Base-by-base conservation (phyloP, 2,329 filamentous ascomycete genomes). In the Trichoderma arundinaceum region DNA sequence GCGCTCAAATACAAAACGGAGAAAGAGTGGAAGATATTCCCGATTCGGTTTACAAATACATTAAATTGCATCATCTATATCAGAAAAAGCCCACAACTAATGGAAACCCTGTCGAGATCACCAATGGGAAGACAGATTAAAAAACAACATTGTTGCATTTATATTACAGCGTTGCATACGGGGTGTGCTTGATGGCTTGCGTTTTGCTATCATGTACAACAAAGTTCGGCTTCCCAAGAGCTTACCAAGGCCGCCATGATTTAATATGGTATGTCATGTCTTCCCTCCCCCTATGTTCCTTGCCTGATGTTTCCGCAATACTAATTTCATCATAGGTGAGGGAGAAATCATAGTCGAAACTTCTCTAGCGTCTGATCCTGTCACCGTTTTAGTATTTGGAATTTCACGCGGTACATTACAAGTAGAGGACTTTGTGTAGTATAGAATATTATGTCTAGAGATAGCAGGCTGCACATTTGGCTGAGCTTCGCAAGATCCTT, bases 11-110 rank as follows among this genome's bases (percentile, higher is more conserved):
- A 59, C 84, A 88, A 70, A 85, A 89, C 73, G 88, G 91, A 69
- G 90, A 94, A 86, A 92, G 89, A 70, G 90, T 94, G 46, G 85
- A 89, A 68, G 93, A 92, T 73, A 73, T 86, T 43, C 90, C 91
- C 0, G 84, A 87, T 41, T 86, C 87, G 1, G 90, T 93, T 46
- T 89, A 91, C 63, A 80, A 88, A 66, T 91, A 91, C 73, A 90
- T 91, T 69, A 83, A 88, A 65, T 78, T 88, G 66, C 83, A 90
- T 69, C 80, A 80, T 48, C 77, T 91, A 10, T 91, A 90, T 72
- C 78, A 64, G 43, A 63, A 46, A 44, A 10, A 54, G 7, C 48
- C 59, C 59, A 38, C 41, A 4, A 3, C 49, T 2, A 46, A 53
- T 15, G 39, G 46, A 6, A 43, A 19, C 10, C 49, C 41, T 17